Percentiles rank a stretch among this genome's conserved stretches.
These are phyloP conservation scores for Aspergillus glaucus DNA, from an alignment of 2,329 filamentous ascomycete species.

Conservation along the genomic window DNA sequence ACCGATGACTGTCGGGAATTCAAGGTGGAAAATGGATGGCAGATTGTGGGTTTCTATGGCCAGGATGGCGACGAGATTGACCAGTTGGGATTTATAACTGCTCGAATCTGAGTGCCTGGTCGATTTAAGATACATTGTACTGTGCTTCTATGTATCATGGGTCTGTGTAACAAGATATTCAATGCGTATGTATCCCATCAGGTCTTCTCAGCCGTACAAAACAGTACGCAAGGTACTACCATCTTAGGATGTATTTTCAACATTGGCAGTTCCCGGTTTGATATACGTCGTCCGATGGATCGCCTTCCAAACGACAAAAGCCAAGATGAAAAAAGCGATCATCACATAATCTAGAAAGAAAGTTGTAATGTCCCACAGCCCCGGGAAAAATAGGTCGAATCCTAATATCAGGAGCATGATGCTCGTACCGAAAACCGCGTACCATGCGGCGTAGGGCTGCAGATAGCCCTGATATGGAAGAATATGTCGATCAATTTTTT, in stretches of 20 bases:
- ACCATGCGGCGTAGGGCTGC: constrained; percentile 66
- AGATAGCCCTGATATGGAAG: constrained; percentile 62
- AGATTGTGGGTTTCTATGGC: constrained; percentile 50
- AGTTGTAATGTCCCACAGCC: constrained; percentile 55
- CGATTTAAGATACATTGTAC: too few relatives aligned
- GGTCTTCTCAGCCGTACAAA: too few relatives aligned
- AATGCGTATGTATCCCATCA: too few relatives aligned
- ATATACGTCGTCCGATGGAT: constrained; percentile 54
- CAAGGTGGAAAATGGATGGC: constrained; percentile 45
- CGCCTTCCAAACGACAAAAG: constrained; percentile 64
- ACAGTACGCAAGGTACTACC: too few relatives aligned
- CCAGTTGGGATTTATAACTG: constrained; percentile 38
- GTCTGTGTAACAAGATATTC: too few relatives aligned
- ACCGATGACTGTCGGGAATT: constrained; percentile 46
- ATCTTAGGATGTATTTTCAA: too few relatives aligned
- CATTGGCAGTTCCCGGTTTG: constrained; percentile 45
- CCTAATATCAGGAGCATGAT: constrained; percentile 66
- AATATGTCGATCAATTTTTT: constrained; percentile 59
- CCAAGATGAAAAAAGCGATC: constrained; percentile 58
- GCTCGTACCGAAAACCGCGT: constrained; percentile 55
- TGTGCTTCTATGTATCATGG: too few relatives aligned
- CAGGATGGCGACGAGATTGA: constrained; percentile 52
- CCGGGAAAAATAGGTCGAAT: constrained; percentile 63
- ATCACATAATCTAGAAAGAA: constrained; percentile 66
- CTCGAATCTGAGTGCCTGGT: constrained; percentile 32